Conservation (phyloP, 768 basidiomycete species). For the Trametes elegans region DNA sequence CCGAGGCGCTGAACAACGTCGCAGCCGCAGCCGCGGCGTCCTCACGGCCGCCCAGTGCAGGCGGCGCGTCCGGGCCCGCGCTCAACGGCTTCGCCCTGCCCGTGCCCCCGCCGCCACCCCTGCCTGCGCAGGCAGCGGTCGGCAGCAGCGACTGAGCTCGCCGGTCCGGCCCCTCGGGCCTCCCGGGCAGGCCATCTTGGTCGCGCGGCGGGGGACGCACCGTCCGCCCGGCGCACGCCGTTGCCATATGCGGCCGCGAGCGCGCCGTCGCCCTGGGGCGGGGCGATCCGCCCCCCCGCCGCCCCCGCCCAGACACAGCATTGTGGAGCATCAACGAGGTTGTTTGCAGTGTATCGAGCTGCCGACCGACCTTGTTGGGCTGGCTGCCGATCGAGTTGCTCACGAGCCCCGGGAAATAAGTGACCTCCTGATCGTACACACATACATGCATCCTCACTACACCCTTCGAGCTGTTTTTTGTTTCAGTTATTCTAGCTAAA, state of each 20-base stretch:
- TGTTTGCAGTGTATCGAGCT: conserved; percentile 1
- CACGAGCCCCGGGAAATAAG: neutral
- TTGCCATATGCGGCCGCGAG: too few species aligned
- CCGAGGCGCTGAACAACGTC: conserved; percentile 7
- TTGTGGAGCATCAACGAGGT: conserved; percentile 3
- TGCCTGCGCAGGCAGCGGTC: conserved; percentile 22
- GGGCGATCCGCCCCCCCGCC: neutral
- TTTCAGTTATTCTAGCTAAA: neutral
- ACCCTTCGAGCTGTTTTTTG: neutral
- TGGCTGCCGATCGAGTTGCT: neutral
- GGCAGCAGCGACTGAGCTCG: conserved; percentile 8
- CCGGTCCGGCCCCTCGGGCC: neutral
- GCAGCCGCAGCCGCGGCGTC: neutral
- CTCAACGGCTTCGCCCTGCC: conserved; percentile 5
- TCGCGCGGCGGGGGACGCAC: too few species aligned
- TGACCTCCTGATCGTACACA: too few species aligned
- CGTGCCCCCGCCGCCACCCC: conserved; percentile 21
- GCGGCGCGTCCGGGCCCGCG: neutral
- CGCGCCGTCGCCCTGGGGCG: too few species aligned
- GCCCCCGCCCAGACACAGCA: neutral
- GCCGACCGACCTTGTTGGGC: neutral
- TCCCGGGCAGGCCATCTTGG: too few species aligned
- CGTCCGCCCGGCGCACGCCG: too few species aligned
- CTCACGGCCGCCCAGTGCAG: neutral
- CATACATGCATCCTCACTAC: too few species aligned